phyloP scores from a whole-genome alignment of 306 rosid species.

The Quercus agrifolia region DNA sequence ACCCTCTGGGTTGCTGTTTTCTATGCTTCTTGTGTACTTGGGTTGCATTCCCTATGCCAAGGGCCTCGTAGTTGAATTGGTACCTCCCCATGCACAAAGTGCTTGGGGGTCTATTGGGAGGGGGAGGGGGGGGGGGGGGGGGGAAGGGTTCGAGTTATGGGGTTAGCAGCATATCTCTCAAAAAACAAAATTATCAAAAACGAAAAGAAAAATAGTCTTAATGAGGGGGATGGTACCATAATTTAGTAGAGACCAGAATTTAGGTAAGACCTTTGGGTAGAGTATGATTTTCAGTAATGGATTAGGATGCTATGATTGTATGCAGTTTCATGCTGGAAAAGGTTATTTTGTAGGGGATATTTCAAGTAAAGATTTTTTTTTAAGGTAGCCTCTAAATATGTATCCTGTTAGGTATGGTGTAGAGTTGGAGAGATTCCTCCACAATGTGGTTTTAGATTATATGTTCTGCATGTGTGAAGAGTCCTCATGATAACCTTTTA shows the following conservation, averaged over 20 bases:
- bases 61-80: too few relatives aligned
- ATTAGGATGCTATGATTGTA: background rate
- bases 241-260: background rate
- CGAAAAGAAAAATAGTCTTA: background rate
- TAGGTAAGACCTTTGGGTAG: background rate
- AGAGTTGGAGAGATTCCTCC: background rate
- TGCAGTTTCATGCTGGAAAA: background rate
- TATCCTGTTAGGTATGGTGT: background rate
- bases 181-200: background rate
- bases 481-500: background rate
- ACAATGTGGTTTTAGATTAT: background rate
- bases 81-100: too few relatives aligned
- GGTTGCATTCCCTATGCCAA: background rate
- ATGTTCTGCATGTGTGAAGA: background rate
- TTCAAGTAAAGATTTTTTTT: background rate
- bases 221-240: background rate
- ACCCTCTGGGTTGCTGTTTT: background rate
- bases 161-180: too few relatives aligned
- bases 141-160: rapidly evolving
- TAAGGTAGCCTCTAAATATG: background rate
- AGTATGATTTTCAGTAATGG: background rate
- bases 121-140: rapidly evolving
- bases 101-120: too few relatives aligned
- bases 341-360: background rate
- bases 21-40: background rate